Conservation (phyloP, 2,329 filamentous ascomycete genomes). For the Apiospora pterosperma region DNA sequence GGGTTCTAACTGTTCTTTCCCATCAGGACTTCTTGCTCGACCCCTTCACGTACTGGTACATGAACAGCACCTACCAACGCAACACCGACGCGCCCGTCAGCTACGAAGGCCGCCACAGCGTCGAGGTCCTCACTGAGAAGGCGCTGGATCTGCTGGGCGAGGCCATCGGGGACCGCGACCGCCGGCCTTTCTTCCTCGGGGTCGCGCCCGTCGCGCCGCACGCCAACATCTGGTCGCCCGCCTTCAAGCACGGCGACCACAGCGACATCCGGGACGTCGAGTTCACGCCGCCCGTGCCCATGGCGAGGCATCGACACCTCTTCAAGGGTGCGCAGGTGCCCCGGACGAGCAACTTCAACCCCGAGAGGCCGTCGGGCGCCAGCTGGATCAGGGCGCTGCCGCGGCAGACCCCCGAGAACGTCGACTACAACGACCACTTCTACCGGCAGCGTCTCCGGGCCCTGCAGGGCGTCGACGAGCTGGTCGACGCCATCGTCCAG, state of each 20-base stretch:
- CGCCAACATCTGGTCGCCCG: constrained; percentile 40
- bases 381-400: constrained; percentile 43
- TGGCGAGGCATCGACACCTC: constrained; percentile 57
- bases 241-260: not conserved
- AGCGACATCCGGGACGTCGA: not conserved
- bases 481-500: constrained; percentile 41
- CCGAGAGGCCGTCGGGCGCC: constrained; percentile 17
- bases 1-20: constrained; percentile 8
- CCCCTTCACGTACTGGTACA: constrained; percentile 65
- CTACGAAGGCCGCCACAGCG: constrained; percentile 33
- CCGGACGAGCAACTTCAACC: constrained; percentile 64
- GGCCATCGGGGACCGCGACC: constrained; percentile 32
- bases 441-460: constrained; percentile 46
- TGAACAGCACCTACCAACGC: constrained; percentile 61
- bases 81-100: constrained; percentile 45
- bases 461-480: constrained; percentile 51
- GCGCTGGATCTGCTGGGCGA: constrained; percentile 60
- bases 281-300: constrained; percentile 52
- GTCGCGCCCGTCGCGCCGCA: constrained; percentile 67
- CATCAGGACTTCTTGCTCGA: constrained; percentile 55
- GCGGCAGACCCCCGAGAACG: constrained; percentile 38
- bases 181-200: constrained; percentile 63
- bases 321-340: constrained; percentile 60
- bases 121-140: constrained; percentile 58
- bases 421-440: constrained; percentile 51